phyloP scores from a whole-genome alignment of 805 yeast species.

The Ogataea pini region DNA sequence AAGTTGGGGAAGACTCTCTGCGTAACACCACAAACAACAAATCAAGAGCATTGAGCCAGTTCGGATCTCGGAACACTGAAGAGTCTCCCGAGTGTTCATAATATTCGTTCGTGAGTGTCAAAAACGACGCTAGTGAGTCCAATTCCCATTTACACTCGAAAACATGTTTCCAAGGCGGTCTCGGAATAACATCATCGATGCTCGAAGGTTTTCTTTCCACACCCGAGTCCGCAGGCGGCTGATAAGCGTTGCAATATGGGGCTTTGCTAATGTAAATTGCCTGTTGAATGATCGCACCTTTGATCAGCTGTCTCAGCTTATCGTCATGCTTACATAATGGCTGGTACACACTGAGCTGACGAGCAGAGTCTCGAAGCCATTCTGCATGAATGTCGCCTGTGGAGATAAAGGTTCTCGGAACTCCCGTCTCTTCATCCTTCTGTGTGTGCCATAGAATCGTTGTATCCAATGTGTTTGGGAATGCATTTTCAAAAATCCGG shows the following conservation, averaged over 20 bases:
- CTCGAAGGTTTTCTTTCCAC: constrained; percentile 53
- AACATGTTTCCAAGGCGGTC: constrained; percentile 67
- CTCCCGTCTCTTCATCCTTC: constrained; percentile 17
- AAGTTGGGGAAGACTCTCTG: constrained; percentile 65
- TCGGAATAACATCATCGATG: constrained; percentile 66
- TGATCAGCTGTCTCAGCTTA: constrained; percentile 50
- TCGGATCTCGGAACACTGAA: constrained; percentile 44
- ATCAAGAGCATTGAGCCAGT: constrained; percentile 62
- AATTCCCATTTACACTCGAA: constrained; percentile 91
- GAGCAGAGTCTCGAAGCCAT: constrained; percentile 86
- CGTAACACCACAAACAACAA: constrained; percentile 51
- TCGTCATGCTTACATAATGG: constrained; percentile 56
- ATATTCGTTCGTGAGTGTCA: constrained; percentile 74
- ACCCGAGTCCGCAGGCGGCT: constrained; percentile 65
- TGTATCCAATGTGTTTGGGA: constrained; percentile 88
- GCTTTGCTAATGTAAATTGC: constrained; percentile 58
- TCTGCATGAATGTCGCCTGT: constrained; percentile 95
- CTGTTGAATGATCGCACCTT: constrained; percentile 82
- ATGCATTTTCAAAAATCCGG: constrained; percentile 73
- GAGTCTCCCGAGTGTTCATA: constrained; percentile 53
- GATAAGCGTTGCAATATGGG: constrained; percentile 91
- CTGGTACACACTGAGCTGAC: constrained; percentile 78
- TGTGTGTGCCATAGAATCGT: constrained; percentile 71
- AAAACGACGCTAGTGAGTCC: constrained; percentile 81
- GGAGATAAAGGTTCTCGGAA: constrained; percentile 71